These are phyloP conservation scores for Apophysomyces variabilis DNA, from an alignment of 371 early-diverging fungal genomes.

Conservation along the genomic window DNA sequence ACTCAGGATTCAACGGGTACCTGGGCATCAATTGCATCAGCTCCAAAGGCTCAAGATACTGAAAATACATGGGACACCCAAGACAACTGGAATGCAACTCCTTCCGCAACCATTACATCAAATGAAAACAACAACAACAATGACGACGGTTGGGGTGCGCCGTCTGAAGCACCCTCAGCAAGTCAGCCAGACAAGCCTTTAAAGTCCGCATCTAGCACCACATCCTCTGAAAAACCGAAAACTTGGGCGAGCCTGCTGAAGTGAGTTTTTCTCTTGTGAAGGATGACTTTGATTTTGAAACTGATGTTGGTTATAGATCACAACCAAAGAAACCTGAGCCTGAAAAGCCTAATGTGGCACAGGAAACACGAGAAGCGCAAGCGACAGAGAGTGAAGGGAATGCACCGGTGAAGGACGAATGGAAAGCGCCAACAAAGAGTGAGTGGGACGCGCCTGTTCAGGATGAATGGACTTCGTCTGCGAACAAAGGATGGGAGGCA, in stretches of 20 bases:
- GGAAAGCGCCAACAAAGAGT: conserved; percentile 10
- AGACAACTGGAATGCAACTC: conserved; percentile 13
- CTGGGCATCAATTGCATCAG: conserved; percentile 32
- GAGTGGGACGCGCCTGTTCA: conserved; percentile 24
- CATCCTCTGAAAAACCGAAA: conserved; percentile 49
- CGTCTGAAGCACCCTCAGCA: conserved; percentile 17
- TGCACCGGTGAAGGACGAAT: conserved; percentile 19
- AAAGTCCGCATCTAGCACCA: conserved; percentile 32
- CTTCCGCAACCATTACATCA: conserved; percentile 3
- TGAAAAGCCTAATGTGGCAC: conserved; percentile 20
- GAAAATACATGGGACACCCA: conserved; percentile 7
- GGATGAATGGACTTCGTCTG: conserved; percentile 26
- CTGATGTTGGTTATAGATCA: conserved; percentile 11
- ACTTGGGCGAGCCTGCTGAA: conserved; percentile 80
- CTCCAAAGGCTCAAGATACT: conserved; percentile 15
- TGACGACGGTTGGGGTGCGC: conserved; percentile 22
- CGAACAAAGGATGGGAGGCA: conserved; percentile 20
- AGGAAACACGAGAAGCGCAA: conserved; percentile 21
- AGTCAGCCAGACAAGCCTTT: conserved; percentile 26
- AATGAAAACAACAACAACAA: conserved; percentile 5
- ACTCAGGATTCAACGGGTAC: conserved; percentile 27
- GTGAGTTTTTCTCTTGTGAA: conserved; percentile 43
- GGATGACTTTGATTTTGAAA: conserved; percentile 1
- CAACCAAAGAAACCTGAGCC: conserved; percentile 54
- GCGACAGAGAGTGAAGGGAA: conserved; percentile 22